Evolutionary conservation across 306 rosid species (phyloP), one percentile per base, ranked within the genome.

Genomic region (Fagus crenata): DNA sequence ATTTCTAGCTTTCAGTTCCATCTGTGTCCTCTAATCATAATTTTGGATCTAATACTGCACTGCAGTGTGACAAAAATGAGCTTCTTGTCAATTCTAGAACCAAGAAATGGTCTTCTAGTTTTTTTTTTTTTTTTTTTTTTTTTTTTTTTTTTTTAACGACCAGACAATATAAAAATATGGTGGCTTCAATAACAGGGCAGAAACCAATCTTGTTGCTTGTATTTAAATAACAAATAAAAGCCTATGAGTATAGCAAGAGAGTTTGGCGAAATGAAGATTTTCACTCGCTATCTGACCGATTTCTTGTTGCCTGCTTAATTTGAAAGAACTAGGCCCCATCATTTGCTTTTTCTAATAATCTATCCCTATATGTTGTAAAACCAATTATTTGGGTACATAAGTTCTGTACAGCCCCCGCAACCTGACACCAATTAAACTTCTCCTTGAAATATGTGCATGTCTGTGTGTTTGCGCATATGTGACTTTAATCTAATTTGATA

Each of bases 1-100:
- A 73, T 60, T 65, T 69, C 70, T 58, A 73, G 67, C 72, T 54
- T 70, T 39, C 63, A 36, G 80, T 53, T 53, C 36, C 53, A 73
- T 58, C 32, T 58, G 32, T 31, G 39, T 55, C 69, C 36, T 56
- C 40, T 40, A 55, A 73, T 37, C 51, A 56, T 13, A 37, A 8
- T 58, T 58, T 58, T 18, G 8, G 64, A 58, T 22, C 36, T 28
- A 11, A n/a, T 58, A 28, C 36, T 28, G 51, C 15, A 58, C 64
- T 58, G 35, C 36, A 28, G 64, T 22, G 32, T 46, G 28, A 58
- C 14, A 58, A 58, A 58, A 58, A 58, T 58, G 64, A 63, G 36
- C 40, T 36, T 63, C 11, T 3, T 32, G 69, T 35, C 43, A 32
- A 13, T 33, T 63, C 69, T 35, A 63, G 7, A 63, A 63, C 9